These are phyloP conservation scores for Casaregolazyma lundiana DNA, from an alignment of 1,139 yeast genomes.

Conservation along the genomic window DNA sequence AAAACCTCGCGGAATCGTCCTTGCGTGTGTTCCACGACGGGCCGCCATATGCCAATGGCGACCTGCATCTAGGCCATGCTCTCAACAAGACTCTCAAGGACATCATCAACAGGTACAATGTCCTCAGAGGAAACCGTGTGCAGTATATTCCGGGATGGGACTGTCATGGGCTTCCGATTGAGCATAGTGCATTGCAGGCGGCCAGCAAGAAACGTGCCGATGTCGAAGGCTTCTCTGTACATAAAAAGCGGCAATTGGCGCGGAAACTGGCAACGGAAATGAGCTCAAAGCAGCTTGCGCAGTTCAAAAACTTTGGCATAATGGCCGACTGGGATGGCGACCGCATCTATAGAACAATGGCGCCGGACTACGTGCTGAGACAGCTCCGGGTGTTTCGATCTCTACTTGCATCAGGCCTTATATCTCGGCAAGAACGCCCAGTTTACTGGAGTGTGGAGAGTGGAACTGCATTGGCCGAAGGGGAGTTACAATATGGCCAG, in stretches of 20 bases:
- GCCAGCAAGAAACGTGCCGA: conserved; percentile 37
- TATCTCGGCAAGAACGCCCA: conserved; percentile 83
- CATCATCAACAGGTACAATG: conserved; percentile 67
- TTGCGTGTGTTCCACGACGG: conserved; percentile 79
- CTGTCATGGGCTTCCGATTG: conserved; percentile 97
- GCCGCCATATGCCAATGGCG: conserved; percentile 98
- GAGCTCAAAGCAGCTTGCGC: conserved; percentile 56
- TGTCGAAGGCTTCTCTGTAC: conserved; percentile 37
- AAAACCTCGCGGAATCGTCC: conserved; percentile 20
- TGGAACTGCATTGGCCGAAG: conserved; percentile 91
- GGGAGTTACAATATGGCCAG: conserved; percentile 80
- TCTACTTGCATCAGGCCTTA: conserved; percentile 61
- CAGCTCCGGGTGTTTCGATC: conserved; percentile 68
- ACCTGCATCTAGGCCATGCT: conserved; percentile 90
- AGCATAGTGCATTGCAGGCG: conserved; percentile 62
- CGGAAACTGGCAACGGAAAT: conserved; percentile 61
- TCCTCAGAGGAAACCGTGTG: conserved; percentile 57
- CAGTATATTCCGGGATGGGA: conserved; percentile 95
- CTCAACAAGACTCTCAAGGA: conserved; percentile 86
- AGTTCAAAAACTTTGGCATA: conserved; percentile 67
- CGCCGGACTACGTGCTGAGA: conserved; percentile 62
- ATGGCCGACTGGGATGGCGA: conserved; percentile 68
- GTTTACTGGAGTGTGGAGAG: conserved; percentile 98
- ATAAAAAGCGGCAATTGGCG: conserved; percentile 61
- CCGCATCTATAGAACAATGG: conserved; percentile 62